Evolutionary conservation across 768 basidiomycete species (phyloP).

Genomic region (Phanerodontia chrysosporium): DNA sequence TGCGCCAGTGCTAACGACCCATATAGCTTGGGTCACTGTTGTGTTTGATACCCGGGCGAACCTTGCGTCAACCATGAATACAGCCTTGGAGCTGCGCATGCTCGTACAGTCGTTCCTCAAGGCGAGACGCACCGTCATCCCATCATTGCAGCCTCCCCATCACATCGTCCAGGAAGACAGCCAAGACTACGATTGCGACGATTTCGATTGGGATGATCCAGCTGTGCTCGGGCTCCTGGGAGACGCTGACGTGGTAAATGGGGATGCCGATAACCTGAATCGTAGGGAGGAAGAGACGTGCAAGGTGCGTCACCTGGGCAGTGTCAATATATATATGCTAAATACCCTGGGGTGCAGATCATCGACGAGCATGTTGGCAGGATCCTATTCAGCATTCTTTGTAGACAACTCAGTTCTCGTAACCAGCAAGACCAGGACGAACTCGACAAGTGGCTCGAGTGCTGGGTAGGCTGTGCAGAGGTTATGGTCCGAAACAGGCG

Average conservation of each 20-base stretch:
- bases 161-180: conserved; percentile 34
- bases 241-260: conserved; percentile 21
- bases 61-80: conserved; percentile 35
- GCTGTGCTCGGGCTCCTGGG: conserved; percentile 52
- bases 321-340: neutral
- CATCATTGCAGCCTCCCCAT: conserved; percentile 30
- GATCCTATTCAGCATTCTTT: conserved; percentile 52
- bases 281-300: conserved; percentile 49
- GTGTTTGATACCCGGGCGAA: conserved; percentile 46
- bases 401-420: conserved; percentile 37
- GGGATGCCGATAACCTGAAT: conserved; percentile 28
- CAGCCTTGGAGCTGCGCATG: conserved; percentile 50
- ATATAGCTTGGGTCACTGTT: conserved; percentile 54
- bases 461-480: conserved; percentile 70
- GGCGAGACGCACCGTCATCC: conserved; percentile 45
- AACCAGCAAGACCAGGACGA: conserved; percentile 14
- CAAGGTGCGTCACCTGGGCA: conserved; percentile 35
- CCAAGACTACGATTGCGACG: conserved; percentile 77
- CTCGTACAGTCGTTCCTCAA: conserved; percentile 61
- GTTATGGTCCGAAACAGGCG: conserved; percentile 51
- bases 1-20: neutral
- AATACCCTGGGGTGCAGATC: conserved; percentile 35
- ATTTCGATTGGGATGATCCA: conserved; percentile 52
- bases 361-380: conserved; percentile 46
- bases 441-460: conserved; percentile 44